Evolutionary conservation across 192 early-diverging fungal species (phyloP), one percentile per base, ranked within the genome.

Genomic region (Pilobolus umbonatus): DNA sequence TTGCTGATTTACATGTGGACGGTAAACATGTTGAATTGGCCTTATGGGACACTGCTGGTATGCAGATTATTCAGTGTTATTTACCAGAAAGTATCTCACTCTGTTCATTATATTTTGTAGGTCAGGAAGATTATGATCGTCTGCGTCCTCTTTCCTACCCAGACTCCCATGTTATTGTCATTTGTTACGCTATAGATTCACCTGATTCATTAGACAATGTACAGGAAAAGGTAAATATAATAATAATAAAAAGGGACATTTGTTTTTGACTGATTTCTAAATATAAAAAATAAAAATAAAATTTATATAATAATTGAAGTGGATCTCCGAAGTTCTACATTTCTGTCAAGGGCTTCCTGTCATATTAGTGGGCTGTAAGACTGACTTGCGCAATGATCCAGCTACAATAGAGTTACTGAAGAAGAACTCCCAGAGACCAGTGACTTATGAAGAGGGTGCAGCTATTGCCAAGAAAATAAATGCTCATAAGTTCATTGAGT

Each of bases 101-200:
- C 3, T 4, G 28, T 4, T 26, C 21, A 54, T 8, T 3, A 21
- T 28, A n/a, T 28, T 48, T 17, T 50, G 26, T 76, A 77, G 92
- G 84, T 34, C 93, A 95, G 65, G 93, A 95, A 73, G 94, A 96
- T 74, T 93, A 94, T 69, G 92, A 95, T 75, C 88, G 92, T 56
- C 74, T 98, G 60, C 87, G 94, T 39, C 84, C 87, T 24, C 76
- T 96, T 49, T 92, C 89, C 12, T 96, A 96, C 68, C 87, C 92
- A 5, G 92, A 90, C 67, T 87, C 92, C n/a, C 82, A 95, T 73
- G 89, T 93, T 36, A 87, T 96, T 55, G 73, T 96, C 47, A 90
- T 98, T 64, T 92, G 89, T 73, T 97, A 94, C 64, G 82, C 88
- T 42, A 81, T 97, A 42, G 89, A 88, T 65, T 85, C 87, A 21